These are phyloP conservation scores for Penicillium italicum DNA, from an alignment of 2,329 filamentous ascomycete species.

Conservation along the genomic window DNA sequence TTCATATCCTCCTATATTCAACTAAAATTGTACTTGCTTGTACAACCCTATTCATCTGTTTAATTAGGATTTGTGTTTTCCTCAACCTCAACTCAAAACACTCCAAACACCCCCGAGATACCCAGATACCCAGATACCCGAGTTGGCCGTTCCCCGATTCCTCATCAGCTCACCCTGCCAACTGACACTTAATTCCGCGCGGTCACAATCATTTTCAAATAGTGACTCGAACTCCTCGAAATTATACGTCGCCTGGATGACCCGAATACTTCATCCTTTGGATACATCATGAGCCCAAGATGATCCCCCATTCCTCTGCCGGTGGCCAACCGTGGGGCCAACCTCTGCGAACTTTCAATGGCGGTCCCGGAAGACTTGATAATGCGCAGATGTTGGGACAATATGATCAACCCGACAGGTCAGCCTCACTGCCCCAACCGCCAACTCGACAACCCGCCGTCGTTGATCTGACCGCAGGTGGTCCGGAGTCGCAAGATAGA, in stretches of 20 bases:
- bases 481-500: constrained; percentile 31
- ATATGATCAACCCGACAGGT: constrained; percentile 24
- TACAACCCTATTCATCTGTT: background rate
- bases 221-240: background rate
- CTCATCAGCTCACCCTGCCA: background rate
- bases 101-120: background rate
- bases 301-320: constrained; percentile 42
- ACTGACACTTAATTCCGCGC: background rate
- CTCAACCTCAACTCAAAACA: too few relatives aligned
- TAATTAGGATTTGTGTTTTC: background rate
- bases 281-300: constrained; percentile 39
- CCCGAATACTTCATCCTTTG: constrained; percentile 20
- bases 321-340: constrained; percentile 40
- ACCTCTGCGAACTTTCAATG: constrained; percentile 33
- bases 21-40: background rate
- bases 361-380: constrained; percentile 28
- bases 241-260: constrained; percentile 20
- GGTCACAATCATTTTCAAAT: background rate
- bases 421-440: constrained; percentile 24
- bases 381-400: constrained; percentile 22
- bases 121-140: constrained; percentile 1
- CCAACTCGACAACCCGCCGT: constrained; percentile 30
- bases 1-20: background rate
- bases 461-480: constrained; percentile 37
- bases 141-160: background rate